A percentile compares a stretch with the other conserved stretches of the same genome.
These are phyloP conservation scores for Stachybotrys chlorohalonatus DNA, from an alignment of 2,329 filamentous ascomycete species.

Conservation along the genomic window DNA sequence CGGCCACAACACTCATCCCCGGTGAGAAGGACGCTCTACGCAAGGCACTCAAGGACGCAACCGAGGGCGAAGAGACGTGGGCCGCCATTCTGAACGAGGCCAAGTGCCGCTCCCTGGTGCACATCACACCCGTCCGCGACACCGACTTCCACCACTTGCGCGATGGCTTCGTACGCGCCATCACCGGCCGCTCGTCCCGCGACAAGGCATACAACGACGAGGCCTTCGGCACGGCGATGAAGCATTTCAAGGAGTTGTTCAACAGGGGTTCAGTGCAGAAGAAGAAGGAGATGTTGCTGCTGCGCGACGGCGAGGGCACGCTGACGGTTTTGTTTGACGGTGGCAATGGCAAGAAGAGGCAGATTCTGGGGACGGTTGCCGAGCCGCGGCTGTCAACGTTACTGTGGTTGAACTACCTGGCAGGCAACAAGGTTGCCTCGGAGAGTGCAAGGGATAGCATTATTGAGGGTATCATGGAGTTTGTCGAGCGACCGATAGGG, in stretches of 20 bases:
- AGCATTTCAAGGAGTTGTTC: constrained; percentile 74
- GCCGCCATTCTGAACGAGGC: constrained; percentile 55
- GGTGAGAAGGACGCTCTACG: constrained; percentile 71
- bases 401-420: constrained; percentile 86
- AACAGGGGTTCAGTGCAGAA: constrained; percentile 73
- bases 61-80: constrained; percentile 66
- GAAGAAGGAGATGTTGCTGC: constrained; percentile 65
- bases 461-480: constrained; percentile 77
- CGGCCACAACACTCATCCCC: constrained; percentile 75
- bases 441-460: constrained; percentile 73
- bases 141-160: constrained; percentile 91
- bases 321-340: constrained; percentile 62
- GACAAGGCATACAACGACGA: constrained; percentile 56
- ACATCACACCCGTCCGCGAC: constrained; percentile 83
- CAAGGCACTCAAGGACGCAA: constrained; percentile 58
- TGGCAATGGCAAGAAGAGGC: constrained; percentile 41
- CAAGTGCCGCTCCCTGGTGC: constrained; percentile 66
- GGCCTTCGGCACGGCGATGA: constrained; percentile 64
- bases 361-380: constrained; percentile 57
- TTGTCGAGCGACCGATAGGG: constrained; percentile 80
- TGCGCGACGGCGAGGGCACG: constrained; percentile 55
- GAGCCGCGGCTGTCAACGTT: constrained; percentile 76
- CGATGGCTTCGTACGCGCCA: constrained; percentile 81
- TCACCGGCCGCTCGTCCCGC: constrained; percentile 62
- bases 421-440: constrained; percentile 77